Evolutionary conservation across 2,329 filamentous ascomycete species (phyloP).

Genomic region (Claviceps sp.): DNA sequence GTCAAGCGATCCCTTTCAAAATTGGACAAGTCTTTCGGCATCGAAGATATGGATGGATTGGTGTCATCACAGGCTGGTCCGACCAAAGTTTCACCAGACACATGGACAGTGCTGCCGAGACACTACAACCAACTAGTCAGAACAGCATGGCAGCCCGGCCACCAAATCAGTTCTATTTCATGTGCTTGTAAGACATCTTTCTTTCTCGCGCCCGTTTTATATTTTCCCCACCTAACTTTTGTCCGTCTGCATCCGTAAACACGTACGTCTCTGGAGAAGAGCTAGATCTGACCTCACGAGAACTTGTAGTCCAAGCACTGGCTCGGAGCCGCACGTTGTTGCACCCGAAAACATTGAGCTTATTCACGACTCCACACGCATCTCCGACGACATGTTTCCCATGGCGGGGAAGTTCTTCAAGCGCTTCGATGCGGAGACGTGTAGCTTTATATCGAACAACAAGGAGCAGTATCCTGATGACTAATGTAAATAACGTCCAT

Average conservation of each 20-base stretch:
- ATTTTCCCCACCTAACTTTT: not conserved
- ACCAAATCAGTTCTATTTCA: constrained; percentile 49
- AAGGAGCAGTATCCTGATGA: constrained; percentile 78
- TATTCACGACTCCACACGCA: constrained; percentile 31
- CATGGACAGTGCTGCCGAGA: constrained; percentile 14
- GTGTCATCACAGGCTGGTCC: constrained; percentile 83
- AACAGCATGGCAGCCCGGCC: constrained; percentile 10
- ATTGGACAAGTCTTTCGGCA: constrained; percentile 81
- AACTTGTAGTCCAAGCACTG: constrained; percentile 18
- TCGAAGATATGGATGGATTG: constrained; percentile 64
- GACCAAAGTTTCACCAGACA: constrained; percentile 24
- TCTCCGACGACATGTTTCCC: constrained; percentile 46
- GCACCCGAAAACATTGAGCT: constrained; percentile 66
- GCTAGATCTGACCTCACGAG: not conserved
- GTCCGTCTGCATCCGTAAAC: not conserved
- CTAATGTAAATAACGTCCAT: constrained; percentile 22
- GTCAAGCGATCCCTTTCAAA: constrained; percentile 32
- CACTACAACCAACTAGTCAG: constrained; percentile 12
- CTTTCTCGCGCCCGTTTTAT: not conserved
- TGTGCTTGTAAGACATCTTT: constrained; percentile 58
- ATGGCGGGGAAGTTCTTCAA: constrained; percentile 81
- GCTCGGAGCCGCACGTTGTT: constrained; percentile 20
- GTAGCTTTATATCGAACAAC: constrained; percentile 69
- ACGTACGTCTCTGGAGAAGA: not conserved
- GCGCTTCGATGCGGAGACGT: constrained; percentile 55